Evolutionary conservation across 23 red algal species (phyloP).

Genomic region (Gracilaria domingensis): DNA sequence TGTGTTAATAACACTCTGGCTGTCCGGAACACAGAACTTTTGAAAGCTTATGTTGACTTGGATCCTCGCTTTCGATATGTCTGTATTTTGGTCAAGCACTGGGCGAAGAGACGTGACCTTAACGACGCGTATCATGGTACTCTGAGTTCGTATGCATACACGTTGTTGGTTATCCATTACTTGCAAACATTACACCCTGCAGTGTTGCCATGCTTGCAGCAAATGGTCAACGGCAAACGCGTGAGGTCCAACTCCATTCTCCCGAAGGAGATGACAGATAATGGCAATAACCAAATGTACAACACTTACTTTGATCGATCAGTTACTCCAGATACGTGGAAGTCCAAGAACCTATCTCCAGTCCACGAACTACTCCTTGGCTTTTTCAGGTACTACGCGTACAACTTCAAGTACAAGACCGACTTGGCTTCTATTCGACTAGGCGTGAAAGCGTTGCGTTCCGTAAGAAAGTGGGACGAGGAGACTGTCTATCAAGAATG

Average conservation of each 20-base stretch:
- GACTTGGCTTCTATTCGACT: conserved; percentile 78
- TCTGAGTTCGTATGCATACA: conserved; percentile 96
- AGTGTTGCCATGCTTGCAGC: conserved; percentile 93
- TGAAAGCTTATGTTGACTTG: conserved; percentile 84
- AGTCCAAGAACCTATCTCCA: conserved; percentile 57
- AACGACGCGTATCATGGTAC: conserved; percentile 98
- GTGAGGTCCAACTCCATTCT: conserved; percentile 41
- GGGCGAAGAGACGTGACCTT: conserved; percentile 90
- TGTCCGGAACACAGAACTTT: conserved; percentile 84
- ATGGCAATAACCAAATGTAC: conserved; percentile 64
- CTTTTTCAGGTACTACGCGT: conserved; percentile 93
- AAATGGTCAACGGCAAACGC: conserved; percentile 61
- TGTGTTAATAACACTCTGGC: conserved; percentile 94
- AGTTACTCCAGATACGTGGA: conserved; percentile 61
- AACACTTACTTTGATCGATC: conserved; percentile 91
- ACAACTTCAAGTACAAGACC: conserved; percentile 75
- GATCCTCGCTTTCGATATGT: conserved; percentile 90
- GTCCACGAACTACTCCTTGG: conserved; percentile 83
- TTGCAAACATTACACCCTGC: conserved; percentile 72
- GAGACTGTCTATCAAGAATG: conserved; percentile 63
- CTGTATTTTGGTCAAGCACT: conserved; percentile 90
- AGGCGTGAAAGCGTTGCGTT: conserved; percentile 31
- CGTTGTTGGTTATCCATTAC: conserved; percentile 90
- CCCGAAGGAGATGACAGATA: conserved; percentile 69
- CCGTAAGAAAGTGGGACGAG: conserved; percentile 65